Conservation (phyloP, 2,329 filamentous ascomycete species). For the Trichoderma atrobrunneum region DNA sequence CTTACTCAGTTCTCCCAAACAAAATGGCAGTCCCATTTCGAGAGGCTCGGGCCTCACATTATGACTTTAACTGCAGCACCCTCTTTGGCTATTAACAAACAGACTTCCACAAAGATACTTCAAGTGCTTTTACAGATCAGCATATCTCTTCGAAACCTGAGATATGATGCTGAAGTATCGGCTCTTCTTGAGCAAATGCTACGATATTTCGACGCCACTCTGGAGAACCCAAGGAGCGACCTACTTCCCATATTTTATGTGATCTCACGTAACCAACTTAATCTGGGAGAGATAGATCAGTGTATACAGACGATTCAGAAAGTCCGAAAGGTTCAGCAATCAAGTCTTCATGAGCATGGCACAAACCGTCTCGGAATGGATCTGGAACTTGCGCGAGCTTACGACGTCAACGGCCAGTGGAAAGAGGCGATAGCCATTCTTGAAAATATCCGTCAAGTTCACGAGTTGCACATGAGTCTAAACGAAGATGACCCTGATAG, state of each 20-base stretch:
- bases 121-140: background rate
- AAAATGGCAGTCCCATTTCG: conserved; percentile 1
- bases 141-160: background rate
- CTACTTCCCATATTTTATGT: background rate
- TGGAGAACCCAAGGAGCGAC: background rate
- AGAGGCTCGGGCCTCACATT: conserved; percentile 4
- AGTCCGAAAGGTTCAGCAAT: background rate
- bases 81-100: background rate
- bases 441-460: background rate
- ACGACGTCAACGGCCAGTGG: conserved; percentile 1
- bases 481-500: background rate
- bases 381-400: conserved; percentile 7
- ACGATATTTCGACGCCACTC: background rate
- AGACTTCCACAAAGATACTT: background rate
- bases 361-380: background rate
- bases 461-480: background rate
- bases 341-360: background rate
- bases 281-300: background rate
- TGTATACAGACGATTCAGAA: background rate
- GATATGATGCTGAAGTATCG: background rate
- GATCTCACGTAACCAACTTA: background rate
- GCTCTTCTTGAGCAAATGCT: background rate
- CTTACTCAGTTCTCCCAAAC: background rate
- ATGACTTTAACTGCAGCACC: background rate
- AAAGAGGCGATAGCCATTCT: conserved; percentile 8